These are phyloP conservation scores for Phaeophleospora eucalypticola DNA, from an alignment of 2,329 filamentous ascomycete species.

Conservation along the genomic window DNA sequence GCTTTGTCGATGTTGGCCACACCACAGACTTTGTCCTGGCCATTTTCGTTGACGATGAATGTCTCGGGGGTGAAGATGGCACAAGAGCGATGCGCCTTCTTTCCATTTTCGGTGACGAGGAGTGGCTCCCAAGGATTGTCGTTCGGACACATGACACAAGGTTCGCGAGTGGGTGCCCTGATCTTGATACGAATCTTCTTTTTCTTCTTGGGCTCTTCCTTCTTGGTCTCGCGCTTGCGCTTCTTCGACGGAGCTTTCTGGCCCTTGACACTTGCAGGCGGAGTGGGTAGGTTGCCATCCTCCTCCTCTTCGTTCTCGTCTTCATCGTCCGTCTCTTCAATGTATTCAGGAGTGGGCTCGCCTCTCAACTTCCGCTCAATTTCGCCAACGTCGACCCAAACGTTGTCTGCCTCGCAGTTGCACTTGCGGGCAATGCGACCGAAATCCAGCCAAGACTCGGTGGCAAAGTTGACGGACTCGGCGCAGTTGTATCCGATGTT, in stretches of 20 bases:
- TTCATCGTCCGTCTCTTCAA: slow-evolving; percentile 72
- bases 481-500: slow-evolving; percentile 98
- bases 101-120: slow-evolving; percentile 81
- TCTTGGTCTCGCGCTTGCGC: slow-evolving; percentile 58
- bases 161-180: slow-evolving; percentile 67
- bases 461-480: slow-evolving; percentile 96
- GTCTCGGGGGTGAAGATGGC: slow-evolving; percentile 91
- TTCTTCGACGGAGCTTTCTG: slow-evolving; percentile 62
- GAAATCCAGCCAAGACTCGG: slow-evolving; percentile 92
- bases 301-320: slow-evolving; percentile 49
- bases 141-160: slow-evolving; percentile 90
- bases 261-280: slow-evolving; percentile 68
- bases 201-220: slow-evolving; percentile 56
- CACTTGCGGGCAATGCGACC: slow-evolving; percentile 95
- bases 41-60: slow-evolving; percentile 68
- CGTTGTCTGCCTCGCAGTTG: slow-evolving; percentile 93
- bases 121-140: slow-evolving; percentile 76
- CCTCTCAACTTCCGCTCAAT: slow-evolving; percentile 92
- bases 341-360: slow-evolving; percentile 74
- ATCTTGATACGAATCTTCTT: slow-evolving; percentile 76
- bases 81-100: slow-evolving; percentile 82
- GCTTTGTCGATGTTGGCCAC: slow-evolving; percentile 79
- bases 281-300: slow-evolving; percentile 69
- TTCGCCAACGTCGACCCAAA: slow-evolving; percentile 95
- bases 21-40: slow-evolving; percentile 70